Percentiles rank a stretch among this genome's conserved stretches.
These are phyloP conservation scores for Aspergillus ostianus DNA, from an alignment of 495 filamentous ascomycete genomes.

Conservation along the genomic window DNA sequence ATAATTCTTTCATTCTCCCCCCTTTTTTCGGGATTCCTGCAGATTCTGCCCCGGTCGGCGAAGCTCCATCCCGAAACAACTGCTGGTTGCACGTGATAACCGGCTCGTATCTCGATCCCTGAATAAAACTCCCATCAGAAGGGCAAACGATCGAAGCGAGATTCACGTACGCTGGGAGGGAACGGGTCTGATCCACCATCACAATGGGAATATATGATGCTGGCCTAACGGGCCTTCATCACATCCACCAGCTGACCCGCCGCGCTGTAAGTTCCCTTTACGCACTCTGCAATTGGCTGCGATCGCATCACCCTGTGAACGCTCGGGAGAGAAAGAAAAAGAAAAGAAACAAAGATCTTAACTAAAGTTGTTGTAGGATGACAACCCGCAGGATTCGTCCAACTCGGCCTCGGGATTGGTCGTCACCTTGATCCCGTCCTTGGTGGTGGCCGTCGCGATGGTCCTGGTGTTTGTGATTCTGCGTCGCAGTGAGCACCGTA, in stretches of 20 bases:
- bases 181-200: slow-evolving; percentile 1
- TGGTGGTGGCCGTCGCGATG: slow-evolving; percentile 63
- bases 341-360: background rate
- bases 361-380: slow-evolving; percentile 16
- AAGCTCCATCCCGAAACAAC: background rate
- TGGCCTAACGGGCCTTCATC: slow-evolving; percentile 27
- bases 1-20: slow-evolving; percentile 1
- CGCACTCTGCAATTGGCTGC: background rate
- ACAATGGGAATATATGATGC: slow-evolving; percentile 30
- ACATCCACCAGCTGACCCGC: slow-evolving; percentile 15
- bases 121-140: background rate
- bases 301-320: background rate
- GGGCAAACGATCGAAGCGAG: background rate
- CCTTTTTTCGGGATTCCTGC: background rate
- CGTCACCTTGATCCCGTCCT: slow-evolving; percentile 68
- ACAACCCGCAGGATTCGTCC: slow-evolving; percentile 27
- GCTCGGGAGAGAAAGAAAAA: slow-evolving; percentile 6
- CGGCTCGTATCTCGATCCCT: background rate
- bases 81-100: background rate
- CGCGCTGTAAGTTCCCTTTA: slow-evolving; percentile 22
- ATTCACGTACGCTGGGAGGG: background rate
- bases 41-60: slow-evolving; percentile 1
- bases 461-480: slow-evolving; percentile 73
- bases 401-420: slow-evolving; percentile 59
- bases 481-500: slow-evolving; percentile 66